A percentile compares a stretch with the other conserved stretches of the same genome.
Evolutionary conservation across 2,329 filamentous ascomycete species (phyloP).

Genomic region (Aspergillus alliaceus): DNA sequence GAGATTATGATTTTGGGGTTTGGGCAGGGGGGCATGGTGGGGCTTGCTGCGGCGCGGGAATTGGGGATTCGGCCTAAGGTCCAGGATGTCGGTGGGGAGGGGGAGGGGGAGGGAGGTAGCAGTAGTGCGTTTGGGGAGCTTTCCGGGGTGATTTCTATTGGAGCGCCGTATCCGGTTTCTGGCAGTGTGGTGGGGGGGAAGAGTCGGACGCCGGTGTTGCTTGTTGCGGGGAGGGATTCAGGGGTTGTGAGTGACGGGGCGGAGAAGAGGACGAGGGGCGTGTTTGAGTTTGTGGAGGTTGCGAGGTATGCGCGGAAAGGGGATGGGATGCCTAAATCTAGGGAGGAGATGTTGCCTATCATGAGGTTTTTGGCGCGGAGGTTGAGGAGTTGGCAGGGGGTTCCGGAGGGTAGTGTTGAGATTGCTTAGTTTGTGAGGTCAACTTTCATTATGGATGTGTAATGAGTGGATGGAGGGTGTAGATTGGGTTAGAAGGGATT

Average conservation of each 20-base stretch:
- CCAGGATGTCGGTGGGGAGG: neutral
- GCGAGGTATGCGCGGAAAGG: constrained; percentile 69
- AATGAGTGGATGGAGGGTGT: neutral
- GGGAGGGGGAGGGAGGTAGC: neutral
- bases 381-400: constrained; percentile 45
- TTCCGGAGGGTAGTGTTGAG: constrained; percentile 48
- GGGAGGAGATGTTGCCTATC: constrained; percentile 84
- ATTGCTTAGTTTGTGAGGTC: constrained; percentile 27
- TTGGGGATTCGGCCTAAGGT: constrained; percentile 24
- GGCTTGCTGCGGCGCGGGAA: constrained; percentile 55
- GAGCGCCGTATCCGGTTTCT: constrained; percentile 42
- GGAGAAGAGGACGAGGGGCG: constrained; percentile 62
- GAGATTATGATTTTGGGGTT: constrained; percentile 67
- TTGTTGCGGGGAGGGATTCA: constrained; percentile 42
- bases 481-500: neutral
- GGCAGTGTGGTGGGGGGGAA: constrained; percentile 28
- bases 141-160: constrained; percentile 42
- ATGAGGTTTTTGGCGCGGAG: constrained; percentile 69
- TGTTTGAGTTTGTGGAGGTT: constrained; percentile 67
- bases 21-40: constrained; percentile 66
- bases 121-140: constrained; percentile 19
- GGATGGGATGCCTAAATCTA: constrained; percentile 78
- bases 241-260: constrained; percentile 62
- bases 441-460: neutral
- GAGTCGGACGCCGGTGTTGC: constrained; percentile 42